A percentile compares a stretch with the other conserved stretches of the same genome.
These are phyloP conservation scores for Letharia columbiana DNA, from an alignment of 495 filamentous ascomycete species.

Conservation along the genomic window DNA sequence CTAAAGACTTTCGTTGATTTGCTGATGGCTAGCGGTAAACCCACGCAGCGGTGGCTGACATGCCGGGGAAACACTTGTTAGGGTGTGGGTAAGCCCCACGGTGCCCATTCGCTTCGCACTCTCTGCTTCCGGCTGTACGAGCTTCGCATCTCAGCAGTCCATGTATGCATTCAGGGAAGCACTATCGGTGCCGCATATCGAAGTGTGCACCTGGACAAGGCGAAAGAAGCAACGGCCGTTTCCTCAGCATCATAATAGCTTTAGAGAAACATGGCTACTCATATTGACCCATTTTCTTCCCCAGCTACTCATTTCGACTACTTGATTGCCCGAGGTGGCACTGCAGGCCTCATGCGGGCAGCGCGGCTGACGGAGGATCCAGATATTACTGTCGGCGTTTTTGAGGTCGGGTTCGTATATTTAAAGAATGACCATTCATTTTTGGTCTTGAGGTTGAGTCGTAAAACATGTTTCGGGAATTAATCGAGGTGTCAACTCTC, in stretches of 20 bases:
- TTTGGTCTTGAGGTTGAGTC: no score
- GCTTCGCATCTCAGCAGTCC: neutral
- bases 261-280: neutral
- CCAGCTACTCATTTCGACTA: slow-evolving; percentile 23
- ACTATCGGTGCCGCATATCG: neutral
- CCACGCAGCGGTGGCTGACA: neutral
- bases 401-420: slow-evolving; percentile 39
- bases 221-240: neutral
- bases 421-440: no score
- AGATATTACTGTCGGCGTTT: slow-evolving; percentile 41
- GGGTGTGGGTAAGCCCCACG: neutral
- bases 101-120: neutral
- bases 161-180: neutral
- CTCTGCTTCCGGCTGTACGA: neutral
- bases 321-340: slow-evolving; percentile 35
- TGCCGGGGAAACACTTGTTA: neutral
- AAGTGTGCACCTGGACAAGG: neutral
- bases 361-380: slow-evolving; percentile 42
- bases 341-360: slow-evolving; percentile 32
- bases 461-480: no score
- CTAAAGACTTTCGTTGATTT: neutral
- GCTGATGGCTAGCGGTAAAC: neutral
- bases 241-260: neutral
- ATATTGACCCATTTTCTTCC: slow-evolving; percentile 10
- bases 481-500: no score